A percentile compares a stretch with the other conserved stretches of the same genome.
Conservation (phyloP, 129 eudicot genomes). For the Chrysanthemum makinoi region DNA sequence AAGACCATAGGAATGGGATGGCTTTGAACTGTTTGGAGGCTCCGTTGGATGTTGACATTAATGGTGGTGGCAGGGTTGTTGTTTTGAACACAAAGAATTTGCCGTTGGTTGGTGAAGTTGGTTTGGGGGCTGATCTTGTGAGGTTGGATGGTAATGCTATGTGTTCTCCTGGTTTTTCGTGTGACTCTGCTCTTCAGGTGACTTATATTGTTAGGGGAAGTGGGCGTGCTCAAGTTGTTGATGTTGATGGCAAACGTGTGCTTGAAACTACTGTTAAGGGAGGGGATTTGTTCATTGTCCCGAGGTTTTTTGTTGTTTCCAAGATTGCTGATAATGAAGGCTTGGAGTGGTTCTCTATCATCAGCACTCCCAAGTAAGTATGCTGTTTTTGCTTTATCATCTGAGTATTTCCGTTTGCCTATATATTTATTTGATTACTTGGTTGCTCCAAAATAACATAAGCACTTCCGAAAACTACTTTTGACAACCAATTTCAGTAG, state of each 20-base stretch:
- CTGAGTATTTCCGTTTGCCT: no score
- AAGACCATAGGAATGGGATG: slow-evolving; percentile 55
- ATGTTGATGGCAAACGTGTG: slow-evolving; percentile 78
- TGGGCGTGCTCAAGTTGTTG: slow-evolving; percentile 83
- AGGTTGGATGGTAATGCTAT: slow-evolving; percentile 66
- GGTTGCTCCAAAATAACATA: no score
- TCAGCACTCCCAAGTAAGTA: slow-evolving; percentile 82
- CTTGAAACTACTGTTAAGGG: slow-evolving; percentile 65
- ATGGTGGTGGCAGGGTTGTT: slow-evolving; percentile 76
- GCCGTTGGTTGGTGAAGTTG: slow-evolving; percentile 90
- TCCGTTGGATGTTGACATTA: slow-evolving; percentile 82
- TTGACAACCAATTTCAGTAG: no score
- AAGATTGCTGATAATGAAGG: slow-evolving; percentile 76
- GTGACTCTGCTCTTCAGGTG: slow-evolving; percentile 83
- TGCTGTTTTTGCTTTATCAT: background rate
- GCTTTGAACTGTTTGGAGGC: slow-evolving; percentile 77
- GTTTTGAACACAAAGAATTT: slow-evolving; percentile 77
- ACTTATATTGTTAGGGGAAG: slow-evolving; percentile 77
- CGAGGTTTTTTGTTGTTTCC: slow-evolving; percentile 76
- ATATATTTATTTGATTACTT: no score
- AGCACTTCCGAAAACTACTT: no score
- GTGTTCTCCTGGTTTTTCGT: slow-evolving; percentile 96
- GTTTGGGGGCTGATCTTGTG: slow-evolving; percentile 82
- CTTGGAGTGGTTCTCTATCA: slow-evolving; percentile 88
- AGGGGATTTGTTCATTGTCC: slow-evolving; percentile 75